Percentiles rank a stretch among this genome's conserved stretches.
Evolutionary conservation across 208 protist genomes (phyloP).

Genomic region (Phytomonas sp.): DNA sequence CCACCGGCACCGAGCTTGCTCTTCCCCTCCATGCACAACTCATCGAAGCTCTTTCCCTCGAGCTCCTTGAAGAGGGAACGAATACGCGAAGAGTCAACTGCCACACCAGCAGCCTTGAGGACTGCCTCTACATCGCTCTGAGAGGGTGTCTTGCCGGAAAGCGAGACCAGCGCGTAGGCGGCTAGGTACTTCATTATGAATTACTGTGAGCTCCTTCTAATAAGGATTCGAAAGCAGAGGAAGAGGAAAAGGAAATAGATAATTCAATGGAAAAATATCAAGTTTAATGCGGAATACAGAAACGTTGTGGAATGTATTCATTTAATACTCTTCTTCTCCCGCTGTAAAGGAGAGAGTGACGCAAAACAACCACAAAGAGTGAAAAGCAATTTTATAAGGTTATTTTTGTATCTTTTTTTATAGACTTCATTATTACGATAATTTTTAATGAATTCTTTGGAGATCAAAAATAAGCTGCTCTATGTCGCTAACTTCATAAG

Average conservation of each 20-base stretch:
- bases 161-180: constrained; percentile 85
- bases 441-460: not conserved
- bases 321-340: too few species aligned
- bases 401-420: constrained; percentile 1
- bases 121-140: constrained; percentile 83
- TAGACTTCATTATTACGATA: not conserved
- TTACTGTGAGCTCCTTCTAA: too few species aligned
- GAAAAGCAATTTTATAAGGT: constrained; percentile 8
- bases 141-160: constrained; percentile 77
- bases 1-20: constrained; percentile 77
- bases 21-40: constrained; percentile 77
- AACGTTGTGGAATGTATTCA: too few species aligned
- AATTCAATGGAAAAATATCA: not conserved
- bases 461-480: not conserved
- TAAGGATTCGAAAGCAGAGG: constrained; percentile 5
- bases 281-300: too few species aligned
- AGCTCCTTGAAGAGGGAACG: constrained; percentile 70
- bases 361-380: constrained; percentile 1
- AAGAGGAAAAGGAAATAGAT: constrained; percentile 9
- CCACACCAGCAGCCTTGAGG: constrained; percentile 78
- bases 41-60: constrained; percentile 88
- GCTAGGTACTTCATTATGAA: constrained; percentile 88
- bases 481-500: not conserved
- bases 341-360: too few species aligned
- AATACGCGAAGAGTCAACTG: constrained; percentile 65